phyloP scores from a whole-genome alignment of 2,329 filamentous ascomycete species.

The Pyrenochaeta sp. region DNA sequence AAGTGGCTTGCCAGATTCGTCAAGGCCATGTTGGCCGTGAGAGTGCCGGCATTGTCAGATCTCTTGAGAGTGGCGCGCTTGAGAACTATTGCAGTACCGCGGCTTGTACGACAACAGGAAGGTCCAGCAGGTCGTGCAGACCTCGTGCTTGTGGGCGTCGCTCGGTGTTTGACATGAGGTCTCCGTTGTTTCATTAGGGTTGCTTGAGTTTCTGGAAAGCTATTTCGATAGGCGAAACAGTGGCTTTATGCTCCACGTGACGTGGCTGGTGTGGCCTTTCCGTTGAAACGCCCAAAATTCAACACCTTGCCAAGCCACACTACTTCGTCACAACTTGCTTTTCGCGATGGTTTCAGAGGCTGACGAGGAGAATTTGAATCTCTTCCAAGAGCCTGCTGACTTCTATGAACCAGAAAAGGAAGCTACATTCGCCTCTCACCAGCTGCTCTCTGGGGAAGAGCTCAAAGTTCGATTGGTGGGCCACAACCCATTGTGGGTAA shows the following conservation, averaged over 20 bases:
- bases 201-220: constrained; percentile 14
- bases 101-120: constrained; percentile 4
- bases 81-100: constrained; percentile 4
- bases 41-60: not conserved
- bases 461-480: constrained; percentile 82
- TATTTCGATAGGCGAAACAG: constrained; percentile 19
- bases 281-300: constrained; percentile 26
- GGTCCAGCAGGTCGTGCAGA: constrained; percentile 1
- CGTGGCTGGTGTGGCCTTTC: constrained; percentile 20
- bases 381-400: constrained; percentile 83
- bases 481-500: constrained; percentile 84
- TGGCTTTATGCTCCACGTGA: constrained; percentile 12
- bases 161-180: constrained; percentile 14
- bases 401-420: constrained; percentile 82
- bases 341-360: constrained; percentile 38
- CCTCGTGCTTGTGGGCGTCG: constrained; percentile 8
- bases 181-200: constrained; percentile 5
- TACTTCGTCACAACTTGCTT: constrained; percentile 16
- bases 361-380: constrained; percentile 53
- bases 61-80: not conserved
- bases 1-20: not conserved
- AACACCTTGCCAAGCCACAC: constrained; percentile 22
- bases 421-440: constrained; percentile 76
- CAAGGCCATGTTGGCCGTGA: no score
- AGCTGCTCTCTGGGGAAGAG: constrained; percentile 69